Conservation (phyloP, 306 rosid species). For the Dalbergia cultrata region DNA sequence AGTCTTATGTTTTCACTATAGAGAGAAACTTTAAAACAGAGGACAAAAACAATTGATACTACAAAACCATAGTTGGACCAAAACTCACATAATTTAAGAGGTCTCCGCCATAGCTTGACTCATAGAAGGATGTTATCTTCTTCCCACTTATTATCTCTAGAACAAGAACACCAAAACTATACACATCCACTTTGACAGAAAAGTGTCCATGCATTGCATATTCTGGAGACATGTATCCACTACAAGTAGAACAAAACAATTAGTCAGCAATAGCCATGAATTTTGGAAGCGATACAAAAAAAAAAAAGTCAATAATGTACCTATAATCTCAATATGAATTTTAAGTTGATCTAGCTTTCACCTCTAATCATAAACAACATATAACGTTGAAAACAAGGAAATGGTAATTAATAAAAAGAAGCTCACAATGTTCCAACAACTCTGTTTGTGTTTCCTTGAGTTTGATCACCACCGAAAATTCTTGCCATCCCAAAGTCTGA, state of each 20-base stretch:
- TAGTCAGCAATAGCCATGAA: not conserved
- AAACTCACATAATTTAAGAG: conserved; percentile 54
- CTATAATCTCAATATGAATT: not conserved
- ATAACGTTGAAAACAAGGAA: not conserved
- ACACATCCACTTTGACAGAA: conserved; percentile 51
- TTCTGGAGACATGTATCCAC: conserved; percentile 60
- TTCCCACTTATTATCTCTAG: conserved; percentile 56
- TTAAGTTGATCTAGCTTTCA: not conserved
- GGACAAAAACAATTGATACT: not conserved
- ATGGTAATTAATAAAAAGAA: not conserved
- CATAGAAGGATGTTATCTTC: conserved; percentile 43
- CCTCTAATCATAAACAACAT: not conserved
- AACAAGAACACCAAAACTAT: conserved; percentile 54
- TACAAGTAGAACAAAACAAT: conserved; percentile 2
- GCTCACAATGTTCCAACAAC: conserved; percentile 67
- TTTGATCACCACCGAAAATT: conserved; percentile 51
- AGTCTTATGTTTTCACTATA: too few species aligned
- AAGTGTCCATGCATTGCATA: conserved; percentile 53
- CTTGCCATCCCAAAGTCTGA: conserved; percentile 61
- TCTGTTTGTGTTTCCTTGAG: conserved; percentile 50
- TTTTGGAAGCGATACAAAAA: not conserved
- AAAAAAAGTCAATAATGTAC: too few species aligned
- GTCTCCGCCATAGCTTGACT: conserved; percentile 38
- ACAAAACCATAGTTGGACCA: not conserved
- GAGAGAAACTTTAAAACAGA: too few species aligned